Base-by-base conservation (phyloP, 768 basidiomycete genomes). In the Rhodotorula paludigena region DNA sequence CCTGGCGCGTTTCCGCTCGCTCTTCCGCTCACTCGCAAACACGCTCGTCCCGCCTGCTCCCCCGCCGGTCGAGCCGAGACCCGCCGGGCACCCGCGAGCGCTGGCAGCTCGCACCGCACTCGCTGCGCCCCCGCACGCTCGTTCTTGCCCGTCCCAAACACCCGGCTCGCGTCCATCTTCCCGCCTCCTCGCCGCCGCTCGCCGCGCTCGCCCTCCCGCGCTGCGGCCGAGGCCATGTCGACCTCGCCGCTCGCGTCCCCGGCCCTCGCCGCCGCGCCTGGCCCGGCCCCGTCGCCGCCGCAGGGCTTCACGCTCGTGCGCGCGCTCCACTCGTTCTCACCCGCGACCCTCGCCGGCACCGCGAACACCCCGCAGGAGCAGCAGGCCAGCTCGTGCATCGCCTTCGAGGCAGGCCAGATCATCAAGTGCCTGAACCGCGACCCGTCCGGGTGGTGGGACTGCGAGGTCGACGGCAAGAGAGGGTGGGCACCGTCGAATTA, bases 401-500 rank as follows among this genome's bases (percentile, higher is more conserved):
- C 87, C 30, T 98, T 99, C 81, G 84, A 84, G 49, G 88, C 90
- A 1, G 93, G 94, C 7, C 89, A 97, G 76, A 83, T 93, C 60
- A 92, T 98, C 63, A 87, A 87, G 66, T 91, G 97, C n/a, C 81
- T 89, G 55, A 91, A 90, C 75, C 84, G 86, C 71, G 91, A 97
- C 79, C 68, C 82, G 6, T 89, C 87, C 73, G 96, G 96, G 0
- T 98, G 96, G 96, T 98, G 94, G 94, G 93, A 99, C 76, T 96
- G 96, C 16, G 92, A 98, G 79, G 78, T 32, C 49, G 71, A 60
- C 25, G 71, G 65, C 25, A 28, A 38, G 44, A 63, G 68, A 23
- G 96, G 96, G 20, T 99, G 96, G 96, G 98, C 98, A 79, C 96
- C 96, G 28, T 92, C 90, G 75, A 99, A 98, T 79, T 98, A 96